Base-by-base conservation (phyloP, 2,329 filamentous ascomycete genomes). In the Ceratocystis albifundus region DNA sequence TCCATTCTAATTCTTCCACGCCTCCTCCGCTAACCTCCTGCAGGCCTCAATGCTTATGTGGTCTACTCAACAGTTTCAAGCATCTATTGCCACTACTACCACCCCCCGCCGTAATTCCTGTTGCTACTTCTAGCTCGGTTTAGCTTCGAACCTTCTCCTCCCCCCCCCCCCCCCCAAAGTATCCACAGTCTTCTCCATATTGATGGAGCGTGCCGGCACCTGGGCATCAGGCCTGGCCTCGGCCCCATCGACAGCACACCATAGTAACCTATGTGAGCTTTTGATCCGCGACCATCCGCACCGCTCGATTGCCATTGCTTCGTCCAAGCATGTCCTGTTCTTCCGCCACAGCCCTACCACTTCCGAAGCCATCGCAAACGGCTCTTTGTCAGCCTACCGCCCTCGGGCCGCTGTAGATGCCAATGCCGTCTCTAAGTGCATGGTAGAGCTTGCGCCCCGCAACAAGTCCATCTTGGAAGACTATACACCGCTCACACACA, bases 241-340 rank as follows among this genome's bases (percentile, higher is more conserved):
- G 59, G 53, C 50, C 71, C 73, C 78, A 41, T 41, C 15, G 36
- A 41, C 36, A 70, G 78, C 79, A 15, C 77, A 80, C 57, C 76
- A 78, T 69, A 81, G 84, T 68, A 83, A 80, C 78, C 84, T 87
- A 67, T 88, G 90, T 77, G 87, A 88, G 72, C 85, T 96, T 69
- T 83, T 94, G 72, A 86, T 96, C 75, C 88, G 88, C 77, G 91
- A 96, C 74, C 85, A 90, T 73, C 90, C 90, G 70, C 85, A 90
- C 74, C 89, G 93, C 70, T 88, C 90, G 70, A 90, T 97, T 74
- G 90, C 90, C 70, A 86, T 97, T 70, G 87, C 88, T 46, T 92
- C 91, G 36, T 78, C 86, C 50, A 83, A 86, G 22, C 88, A 96
- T 75, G 88, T 87, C 72, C 82, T 97, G 71, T 87, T 96, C 70